These are phyloP conservation scores for Penicillium griseofulvum DNA, from an alignment of 2,329 filamentous ascomycete genomes.

Conservation along the genomic window DNA sequence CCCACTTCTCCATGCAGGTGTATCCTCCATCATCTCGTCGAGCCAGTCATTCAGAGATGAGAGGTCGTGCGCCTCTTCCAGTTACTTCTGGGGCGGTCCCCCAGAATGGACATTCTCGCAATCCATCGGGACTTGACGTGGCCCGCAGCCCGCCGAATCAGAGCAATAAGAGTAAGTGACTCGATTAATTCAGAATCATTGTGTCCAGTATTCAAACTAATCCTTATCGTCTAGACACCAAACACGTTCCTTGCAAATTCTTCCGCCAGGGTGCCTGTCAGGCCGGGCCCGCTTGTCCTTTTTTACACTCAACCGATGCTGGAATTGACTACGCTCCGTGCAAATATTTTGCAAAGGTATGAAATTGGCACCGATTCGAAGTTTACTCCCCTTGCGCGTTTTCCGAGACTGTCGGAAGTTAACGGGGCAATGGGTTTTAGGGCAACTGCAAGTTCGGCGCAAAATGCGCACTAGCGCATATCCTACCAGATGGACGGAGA, in stretches of 20 bases:
- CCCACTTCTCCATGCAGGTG: conserved; percentile 23
- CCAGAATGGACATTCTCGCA: conserved; percentile 45
- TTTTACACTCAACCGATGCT: conserved; percentile 86
- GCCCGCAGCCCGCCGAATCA: conserved; percentile 48
- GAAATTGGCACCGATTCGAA: not conserved
- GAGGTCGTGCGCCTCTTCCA: conserved; percentile 41
- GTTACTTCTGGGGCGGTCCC: conserved; percentile 35
- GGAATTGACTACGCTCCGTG: conserved; percentile 82
- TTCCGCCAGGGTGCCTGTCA: conserved; percentile 94
- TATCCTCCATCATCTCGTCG: conserved; percentile 23
- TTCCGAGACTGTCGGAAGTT: conserved; percentile 7
- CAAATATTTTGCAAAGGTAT: conserved; percentile 98
- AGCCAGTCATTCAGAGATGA: conserved; percentile 39
- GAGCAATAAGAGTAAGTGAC: conserved; percentile 39
- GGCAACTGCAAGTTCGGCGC: conserved; percentile 99
- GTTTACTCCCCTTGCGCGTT: not conserved
- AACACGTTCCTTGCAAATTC: conserved; percentile 99
- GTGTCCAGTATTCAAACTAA: conserved; percentile 5
- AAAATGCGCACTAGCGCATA: conserved; percentile 95
- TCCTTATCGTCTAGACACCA: conserved; percentile 64
- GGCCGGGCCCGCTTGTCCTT: conserved; percentile 92
- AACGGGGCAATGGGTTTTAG: conserved; percentile 48
- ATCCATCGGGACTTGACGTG: conserved; percentile 45
- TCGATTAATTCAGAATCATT: not conserved
- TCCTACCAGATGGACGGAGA: conserved; percentile 86